Percentiles rank a stretch among this genome's conserved stretches.
phyloP scores from a whole-genome alignment of 257 asterid species.

The Misopates orontium region DNA sequence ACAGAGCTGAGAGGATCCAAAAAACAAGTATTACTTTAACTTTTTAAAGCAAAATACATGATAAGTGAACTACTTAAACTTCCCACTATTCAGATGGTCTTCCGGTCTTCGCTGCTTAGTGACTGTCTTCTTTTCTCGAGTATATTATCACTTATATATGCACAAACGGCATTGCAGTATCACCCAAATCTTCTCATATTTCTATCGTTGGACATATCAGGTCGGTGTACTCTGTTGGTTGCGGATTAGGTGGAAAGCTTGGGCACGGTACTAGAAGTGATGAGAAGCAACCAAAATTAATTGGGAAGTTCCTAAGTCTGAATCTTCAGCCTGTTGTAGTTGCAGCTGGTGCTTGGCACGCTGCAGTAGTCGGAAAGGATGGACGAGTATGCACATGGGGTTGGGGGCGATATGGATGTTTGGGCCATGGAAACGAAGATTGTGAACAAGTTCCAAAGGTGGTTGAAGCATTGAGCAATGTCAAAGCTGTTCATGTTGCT shows the following conservation, averaged over 20 bases:
- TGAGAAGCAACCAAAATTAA: conserved; percentile 86
- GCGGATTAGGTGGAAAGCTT: conserved; percentile 99
- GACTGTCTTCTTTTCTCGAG: background rate
- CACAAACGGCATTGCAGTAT: background rate
- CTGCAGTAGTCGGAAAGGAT: conserved; percentile 95
- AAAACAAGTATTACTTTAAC: too few species aligned
- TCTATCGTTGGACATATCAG: conserved; percentile 30
- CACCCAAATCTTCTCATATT: background rate
- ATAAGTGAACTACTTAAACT: too few species aligned
- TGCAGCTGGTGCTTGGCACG: conserved; percentile 99
- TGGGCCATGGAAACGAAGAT: conserved; percentile 97
- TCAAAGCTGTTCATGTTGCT: conserved; percentile 87
- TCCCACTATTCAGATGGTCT: too few species aligned
- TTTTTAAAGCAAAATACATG: too few species aligned
- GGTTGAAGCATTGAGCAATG: conserved; percentile 70
- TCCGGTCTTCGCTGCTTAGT: background rate
- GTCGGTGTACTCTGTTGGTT: conserved; percentile 99
- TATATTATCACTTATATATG: background rate
- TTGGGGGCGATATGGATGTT: conserved; percentile 98
- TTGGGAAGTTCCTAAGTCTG: conserved; percentile 68
- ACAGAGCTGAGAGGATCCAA: too few species aligned
- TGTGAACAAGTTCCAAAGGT: conserved; percentile 91
- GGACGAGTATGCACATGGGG: conserved; percentile 99
- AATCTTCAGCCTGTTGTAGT: conserved; percentile 88
- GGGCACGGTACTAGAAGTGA: conserved; percentile 88